A percentile compares a stretch with the other conserved stretches of the same genome.
Evolutionary conservation across 352 stramenopile species (phyloP).

Genomic region (Phytophthora melonis): DNA sequence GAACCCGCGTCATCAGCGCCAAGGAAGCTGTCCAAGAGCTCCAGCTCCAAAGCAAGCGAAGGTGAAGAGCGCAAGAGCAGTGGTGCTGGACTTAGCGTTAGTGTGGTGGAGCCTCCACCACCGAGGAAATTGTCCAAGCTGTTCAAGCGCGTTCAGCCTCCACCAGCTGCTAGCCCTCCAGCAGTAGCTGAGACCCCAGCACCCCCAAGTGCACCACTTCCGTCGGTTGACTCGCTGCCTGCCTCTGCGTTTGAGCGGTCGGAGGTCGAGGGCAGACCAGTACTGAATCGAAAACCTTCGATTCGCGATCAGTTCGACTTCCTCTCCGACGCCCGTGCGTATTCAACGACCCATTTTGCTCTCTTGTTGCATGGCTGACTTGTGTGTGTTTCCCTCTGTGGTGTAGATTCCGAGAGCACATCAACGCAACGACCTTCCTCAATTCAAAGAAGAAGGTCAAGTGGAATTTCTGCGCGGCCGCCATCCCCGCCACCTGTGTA

Average conservation of each 20-base stretch:
- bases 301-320: slow-evolving; percentile 47
- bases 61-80: neutral
- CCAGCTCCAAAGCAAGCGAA: slow-evolving; percentile 7
- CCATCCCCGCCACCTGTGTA: slow-evolving; percentile 26
- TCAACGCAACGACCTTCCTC: neutral
- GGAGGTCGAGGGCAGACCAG: slow-evolving; percentile 35
- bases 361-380: neutral
- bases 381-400: neutral
- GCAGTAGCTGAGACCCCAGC: neutral
- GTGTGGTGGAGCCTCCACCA: slow-evolving; percentile 11
- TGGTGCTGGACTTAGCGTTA: neutral
- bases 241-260: slow-evolving; percentile 1
- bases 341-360: neutral
- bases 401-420: slow-evolving; percentile 15
- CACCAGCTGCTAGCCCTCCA: neutral
- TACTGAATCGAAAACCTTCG: slow-evolving; percentile 35
- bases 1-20: slow-evolving; percentile 7
- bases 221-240: slow-evolving; percentile 4
- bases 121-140: slow-evolving; percentile 26
- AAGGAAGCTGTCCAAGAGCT: slow-evolving; percentile 11
- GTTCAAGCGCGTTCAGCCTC: slow-evolving; percentile 25
- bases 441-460: slow-evolving; percentile 12
- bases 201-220: neutral
- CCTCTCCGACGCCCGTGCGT: slow-evolving; percentile 29
- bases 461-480: neutral